Percentiles rank a stretch among this genome's conserved stretches.
phyloP scores from a whole-genome alignment of 2,329 filamentous ascomycete species.

The Phyllosticta citriasiana region DNA sequence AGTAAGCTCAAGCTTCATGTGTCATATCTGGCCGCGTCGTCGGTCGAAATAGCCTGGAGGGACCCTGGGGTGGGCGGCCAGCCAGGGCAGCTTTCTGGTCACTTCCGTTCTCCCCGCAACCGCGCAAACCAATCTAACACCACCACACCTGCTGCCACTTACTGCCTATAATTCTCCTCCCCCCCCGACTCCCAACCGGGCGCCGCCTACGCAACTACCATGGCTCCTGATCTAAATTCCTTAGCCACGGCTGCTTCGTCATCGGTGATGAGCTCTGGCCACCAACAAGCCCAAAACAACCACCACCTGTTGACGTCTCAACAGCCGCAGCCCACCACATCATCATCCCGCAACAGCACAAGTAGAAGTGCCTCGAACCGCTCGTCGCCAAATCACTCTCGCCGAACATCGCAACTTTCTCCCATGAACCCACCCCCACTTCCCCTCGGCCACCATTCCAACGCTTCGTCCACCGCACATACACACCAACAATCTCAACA shows the following conservation, averaged over 20 bases:
- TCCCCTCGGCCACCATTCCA: slow-evolving; percentile 23
- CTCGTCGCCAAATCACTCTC: slow-evolving; percentile 21
- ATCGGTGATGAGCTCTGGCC: slow-evolving; percentile 23
- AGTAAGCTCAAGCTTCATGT: background rate
- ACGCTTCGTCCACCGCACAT: background rate
- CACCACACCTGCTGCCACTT: background rate
- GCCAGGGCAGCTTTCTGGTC: background rate
- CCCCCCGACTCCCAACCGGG: background rate
- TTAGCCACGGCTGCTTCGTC: slow-evolving; percentile 25
- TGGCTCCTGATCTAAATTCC: slow-evolving; percentile 42
- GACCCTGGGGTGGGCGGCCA: background rate
- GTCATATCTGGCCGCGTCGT: background rate
- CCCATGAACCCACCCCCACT: slow-evolving; percentile 38
- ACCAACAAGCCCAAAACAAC: slow-evolving; percentile 15
- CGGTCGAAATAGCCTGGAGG: background rate
- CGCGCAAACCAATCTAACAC: background rate
- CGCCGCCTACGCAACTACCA: slow-evolving; percentile 16
- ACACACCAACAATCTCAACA: slow-evolving; percentile 17
- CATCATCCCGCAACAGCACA: slow-evolving; percentile 16
- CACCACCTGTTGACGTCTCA: slow-evolving; percentile 20
- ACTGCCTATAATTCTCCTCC: background rate
- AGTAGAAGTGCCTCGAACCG: slow-evolving; percentile 22
- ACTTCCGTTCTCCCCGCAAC: background rate
- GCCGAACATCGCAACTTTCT: slow-evolving; percentile 36
- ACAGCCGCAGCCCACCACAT: slow-evolving; percentile 21